A percentile compares a stretch with the other conserved stretches of the same genome.
Conservation (phyloP, 192 early-diverging fungal species). For the Coemansia sp. region DNA sequence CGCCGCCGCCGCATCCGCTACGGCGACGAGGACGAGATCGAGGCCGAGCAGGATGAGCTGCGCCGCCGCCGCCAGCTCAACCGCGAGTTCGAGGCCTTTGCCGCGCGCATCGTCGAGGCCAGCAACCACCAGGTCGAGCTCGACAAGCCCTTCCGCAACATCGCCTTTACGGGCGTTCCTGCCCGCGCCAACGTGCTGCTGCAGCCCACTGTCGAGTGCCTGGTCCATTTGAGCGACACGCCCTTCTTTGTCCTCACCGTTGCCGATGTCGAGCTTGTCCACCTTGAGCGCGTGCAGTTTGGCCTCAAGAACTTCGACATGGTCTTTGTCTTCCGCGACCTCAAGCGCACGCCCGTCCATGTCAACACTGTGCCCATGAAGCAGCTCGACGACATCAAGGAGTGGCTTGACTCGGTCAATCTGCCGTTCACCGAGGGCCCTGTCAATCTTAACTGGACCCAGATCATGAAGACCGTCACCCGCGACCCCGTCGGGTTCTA, state of each 20-base stretch:
- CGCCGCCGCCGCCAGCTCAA: slow-evolving; percentile 80
- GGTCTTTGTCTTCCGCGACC: slow-evolving; percentile 97
- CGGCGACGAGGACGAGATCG: slow-evolving; percentile 98
- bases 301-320: slow-evolving; percentile 98
- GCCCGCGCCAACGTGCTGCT: slow-evolving; percentile 86
- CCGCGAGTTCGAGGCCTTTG: slow-evolving; percentile 90
- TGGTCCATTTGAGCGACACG: slow-evolving; percentile 93
- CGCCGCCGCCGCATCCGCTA: slow-evolving; percentile 80
- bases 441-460: slow-evolving; percentile 89
- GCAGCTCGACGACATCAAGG: slow-evolving; percentile 90
- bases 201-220: slow-evolving; percentile 92
- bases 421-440: slow-evolving; percentile 91
- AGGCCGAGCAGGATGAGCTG: slow-evolving; percentile 93
- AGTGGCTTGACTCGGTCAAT: slow-evolving; percentile 93
- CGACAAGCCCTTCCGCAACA: slow-evolving; percentile 88
- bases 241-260: slow-evolving; percentile 90
- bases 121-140: slow-evolving; percentile 81
- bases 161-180: slow-evolving; percentile 94
- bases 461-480: slow-evolving; percentile 98
- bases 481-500: slow-evolving; percentile 91
- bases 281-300: slow-evolving; percentile 97
- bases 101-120: slow-evolving; percentile 83
- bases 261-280: slow-evolving; percentile 89
- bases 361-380: slow-evolving; percentile 93
- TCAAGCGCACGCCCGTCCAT: slow-evolving; percentile 80